Conservation (phyloP, 2,329 filamentous ascomycete genomes). For the Fusarium denticulatum region DNA sequence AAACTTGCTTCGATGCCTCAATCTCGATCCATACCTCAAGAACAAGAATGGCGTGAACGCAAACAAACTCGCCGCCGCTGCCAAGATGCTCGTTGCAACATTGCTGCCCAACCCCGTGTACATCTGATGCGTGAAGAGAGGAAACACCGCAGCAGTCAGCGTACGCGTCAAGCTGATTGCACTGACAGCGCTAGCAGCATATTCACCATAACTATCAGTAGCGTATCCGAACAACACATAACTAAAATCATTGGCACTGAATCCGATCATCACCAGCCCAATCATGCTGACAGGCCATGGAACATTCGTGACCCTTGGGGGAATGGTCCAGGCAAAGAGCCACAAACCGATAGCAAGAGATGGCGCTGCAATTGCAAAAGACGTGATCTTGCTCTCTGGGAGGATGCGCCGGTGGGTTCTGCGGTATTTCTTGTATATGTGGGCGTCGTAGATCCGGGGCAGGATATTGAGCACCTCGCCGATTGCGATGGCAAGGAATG, state of each 20-base stretch:
- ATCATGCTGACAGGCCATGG: constrained; percentile 20
- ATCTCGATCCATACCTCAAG: neutral
- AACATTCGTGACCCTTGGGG: neutral
- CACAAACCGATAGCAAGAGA: constrained; percentile 3
- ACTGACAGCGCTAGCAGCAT: constrained; percentile 14
- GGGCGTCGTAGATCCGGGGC: neutral
- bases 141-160: neutral
- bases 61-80: constrained; percentile 4
- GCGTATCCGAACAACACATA: constrained; percentile 14
- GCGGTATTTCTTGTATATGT: constrained; percentile 13
- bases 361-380: neutral
- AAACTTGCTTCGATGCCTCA: constrained; percentile 14
- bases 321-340: constrained; percentile 18
- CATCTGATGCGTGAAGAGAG: constrained; percentile 5
- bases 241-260: constrained; percentile 10
- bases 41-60: constrained; percentile 4
- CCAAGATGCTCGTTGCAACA: constrained; percentile 8
- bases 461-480: constrained; percentile 4
- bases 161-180: constrained; percentile 10
- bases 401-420: neutral
- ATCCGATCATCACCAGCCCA: constrained; percentile 2
- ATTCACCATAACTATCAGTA: constrained; percentile 1
- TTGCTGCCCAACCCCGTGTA: constrained; percentile 4
- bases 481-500: constrained; percentile 3
- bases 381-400: neutral